phyloP scores from a whole-genome alignment of 495 filamentous ascomycete genomes.

The Penicillium waksmanii region DNA sequence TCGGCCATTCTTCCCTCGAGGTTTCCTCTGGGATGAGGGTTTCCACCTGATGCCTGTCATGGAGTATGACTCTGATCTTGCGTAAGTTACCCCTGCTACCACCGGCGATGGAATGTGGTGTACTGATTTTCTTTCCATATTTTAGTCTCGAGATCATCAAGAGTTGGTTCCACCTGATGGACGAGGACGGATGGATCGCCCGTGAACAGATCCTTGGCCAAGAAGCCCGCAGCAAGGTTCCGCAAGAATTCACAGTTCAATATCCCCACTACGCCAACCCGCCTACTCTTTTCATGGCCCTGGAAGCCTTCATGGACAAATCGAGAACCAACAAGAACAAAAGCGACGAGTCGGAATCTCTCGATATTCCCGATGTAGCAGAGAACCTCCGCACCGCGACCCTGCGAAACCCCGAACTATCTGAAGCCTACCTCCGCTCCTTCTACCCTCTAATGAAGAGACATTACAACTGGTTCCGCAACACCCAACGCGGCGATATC shows the following conservation, averaged over 20 bases:
- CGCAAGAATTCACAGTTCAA: constrained; percentile 91
- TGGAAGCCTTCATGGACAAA: constrained; percentile 81
- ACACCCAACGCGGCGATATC: constrained; percentile 87
- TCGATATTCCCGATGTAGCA: constrained; percentile 28
- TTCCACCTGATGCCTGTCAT: constrained; percentile 92
- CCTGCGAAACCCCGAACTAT: constrained; percentile 67
- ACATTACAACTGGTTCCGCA: constrained; percentile 93
- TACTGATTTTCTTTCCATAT: no score
- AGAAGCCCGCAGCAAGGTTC: constrained; percentile 97
- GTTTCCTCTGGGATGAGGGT: constrained; percentile 97
- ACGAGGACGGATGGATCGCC: constrained; percentile 97
- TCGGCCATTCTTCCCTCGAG: constrained; percentile 92
- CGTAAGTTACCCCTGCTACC: constrained; percentile 45
- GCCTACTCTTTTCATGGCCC: constrained; percentile 90
- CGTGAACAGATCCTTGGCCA: constrained; percentile 93
- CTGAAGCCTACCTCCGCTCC: constrained; percentile 71
- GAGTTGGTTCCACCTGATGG: constrained; percentile 95
- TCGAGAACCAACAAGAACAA: constrained; percentile 53
- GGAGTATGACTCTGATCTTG: constrained; percentile 92
- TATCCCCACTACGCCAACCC: constrained; percentile 99
- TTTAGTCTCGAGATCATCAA: constrained; percentile 80
- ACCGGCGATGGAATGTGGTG: not conserved
- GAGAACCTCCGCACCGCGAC: constrained; percentile 58
- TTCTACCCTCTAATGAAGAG: constrained; percentile 92
- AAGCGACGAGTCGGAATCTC: constrained; percentile 25